A percentile compares a stretch with the other conserved stretches of the same genome.
Evolutionary conservation across 2,329 filamentous ascomycete species (phyloP).

Genomic region (Botrytis squamosa): DNA sequence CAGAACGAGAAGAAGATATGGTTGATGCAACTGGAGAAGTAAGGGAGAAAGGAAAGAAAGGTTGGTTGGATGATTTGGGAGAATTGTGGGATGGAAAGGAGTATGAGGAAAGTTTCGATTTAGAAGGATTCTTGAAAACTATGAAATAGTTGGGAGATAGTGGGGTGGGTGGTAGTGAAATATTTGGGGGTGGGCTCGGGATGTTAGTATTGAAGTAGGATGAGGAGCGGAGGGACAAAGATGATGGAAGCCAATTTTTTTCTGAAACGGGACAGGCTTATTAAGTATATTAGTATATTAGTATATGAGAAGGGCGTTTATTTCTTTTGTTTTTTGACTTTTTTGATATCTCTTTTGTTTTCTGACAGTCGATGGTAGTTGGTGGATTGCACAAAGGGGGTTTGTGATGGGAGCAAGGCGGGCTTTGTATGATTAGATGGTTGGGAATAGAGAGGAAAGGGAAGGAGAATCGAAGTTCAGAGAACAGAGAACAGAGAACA

Average conservation of each 20-base stretch:
- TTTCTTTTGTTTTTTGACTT: background rate
- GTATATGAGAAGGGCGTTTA: slow-evolving; percentile 6
- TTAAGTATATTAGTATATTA: background rate
- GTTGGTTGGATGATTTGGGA: slow-evolving; percentile 90
- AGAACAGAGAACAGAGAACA: background rate
- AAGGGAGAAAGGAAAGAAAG: slow-evolving; percentile 92
- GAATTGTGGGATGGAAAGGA: slow-evolving; percentile 97
- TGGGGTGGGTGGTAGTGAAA: background rate
- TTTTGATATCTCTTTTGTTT: background rate
- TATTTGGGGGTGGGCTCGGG: background rate
- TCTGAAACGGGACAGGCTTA: background rate
- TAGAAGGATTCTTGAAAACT: slow-evolving; percentile 91
- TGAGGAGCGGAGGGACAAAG: background rate
- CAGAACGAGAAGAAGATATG: slow-evolving; percentile 76
- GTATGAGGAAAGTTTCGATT: slow-evolving; percentile 96
- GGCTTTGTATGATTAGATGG: background rate
- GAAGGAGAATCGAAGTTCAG: background rate
- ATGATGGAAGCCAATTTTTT: background rate
- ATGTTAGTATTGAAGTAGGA: background rate
- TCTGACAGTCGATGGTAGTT: background rate
- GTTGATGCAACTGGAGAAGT: slow-evolving; percentile 93
- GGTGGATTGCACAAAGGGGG: background rate
- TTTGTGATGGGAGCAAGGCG: background rate
- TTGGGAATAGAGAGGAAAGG: background rate
- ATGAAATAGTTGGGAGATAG: slow-evolving; percentile 53